Evolutionary conservation across 331 rosid genomes (phyloP).

Genomic region (Saraca asoca): DNA sequence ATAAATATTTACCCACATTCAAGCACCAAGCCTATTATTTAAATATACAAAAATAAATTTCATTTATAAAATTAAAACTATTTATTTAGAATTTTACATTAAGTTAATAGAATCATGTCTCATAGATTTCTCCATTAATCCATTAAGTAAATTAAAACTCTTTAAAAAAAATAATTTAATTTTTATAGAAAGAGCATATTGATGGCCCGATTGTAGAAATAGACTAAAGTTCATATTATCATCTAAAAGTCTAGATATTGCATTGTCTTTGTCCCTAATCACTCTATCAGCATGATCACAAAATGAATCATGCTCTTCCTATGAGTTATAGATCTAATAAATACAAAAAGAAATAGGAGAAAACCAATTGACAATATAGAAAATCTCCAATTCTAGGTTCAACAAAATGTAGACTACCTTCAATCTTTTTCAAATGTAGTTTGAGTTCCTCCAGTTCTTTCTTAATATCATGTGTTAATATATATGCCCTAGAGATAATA

Average conservation of each 20-base stretch:
- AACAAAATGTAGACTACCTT: slow-evolving; percentile 57
- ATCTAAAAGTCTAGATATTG: slow-evolving; percentile 78
- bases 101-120: too few relatives aligned
- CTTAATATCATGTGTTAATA: slow-evolving; percentile 54
- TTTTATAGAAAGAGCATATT: too few relatives aligned
- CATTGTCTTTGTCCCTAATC: slow-evolving; percentile 87
- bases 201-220: slow-evolving; percentile 67
- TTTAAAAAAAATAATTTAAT: too few relatives aligned
- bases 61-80: too few relatives aligned
- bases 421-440: slow-evolving; percentile 60
- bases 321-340: slow-evolving; percentile 38
- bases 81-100: too few relatives aligned
- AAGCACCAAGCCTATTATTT: too few relatives aligned
- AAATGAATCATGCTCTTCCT: slow-evolving; percentile 89
- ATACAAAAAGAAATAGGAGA: slow-evolving; percentile 2
- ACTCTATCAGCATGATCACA: slow-evolving; percentile 88
- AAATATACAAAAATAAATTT: too few relatives aligned
- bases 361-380: slow-evolving; percentile 3
- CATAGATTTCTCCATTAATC: too few relatives aligned
- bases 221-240: slow-evolving; percentile 75
- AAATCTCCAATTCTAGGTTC: slow-evolving; percentile 26
- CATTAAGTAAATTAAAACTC: too few relatives aligned
- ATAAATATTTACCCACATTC: too few relatives aligned
- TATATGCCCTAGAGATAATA: too few relatives aligned
- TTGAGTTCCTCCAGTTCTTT: slow-evolving; percentile 89